Base-by-base conservation (phyloP, 2,329 filamentous ascomycete species). In the Nigrospora sphaerica region DNA sequence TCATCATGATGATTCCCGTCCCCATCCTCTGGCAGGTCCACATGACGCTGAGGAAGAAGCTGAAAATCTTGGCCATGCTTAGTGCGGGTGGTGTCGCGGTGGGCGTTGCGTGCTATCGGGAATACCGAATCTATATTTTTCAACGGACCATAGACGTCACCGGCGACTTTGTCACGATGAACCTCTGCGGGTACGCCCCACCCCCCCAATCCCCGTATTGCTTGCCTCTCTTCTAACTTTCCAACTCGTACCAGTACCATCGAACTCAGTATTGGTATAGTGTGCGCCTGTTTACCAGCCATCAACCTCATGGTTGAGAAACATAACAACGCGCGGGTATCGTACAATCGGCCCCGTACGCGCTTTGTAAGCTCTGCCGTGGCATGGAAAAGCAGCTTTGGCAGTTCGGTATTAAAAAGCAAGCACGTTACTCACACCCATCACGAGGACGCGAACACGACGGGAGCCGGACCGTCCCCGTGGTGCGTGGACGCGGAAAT, bases 1-100 rank as follows among this genome's bases (percentile, higher is more conserved):
- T 62, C 34, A 62, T 67, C 16, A 52, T 68, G 23, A 13, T 64
- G 10, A 44, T 69, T 6, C 65, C 65, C 3, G 52, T 66, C 10
- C 56, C 61, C 0, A 47, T 67, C 39, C 57, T 58, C 2, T 63
- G 58, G 59, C 54, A 49, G 1, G 47, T 67, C 32, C 54, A 57
- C 14, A 52, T 62, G 45, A 50, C 57, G 1, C 31, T 53, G 17
- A 42, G 40, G 3, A 62, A 62, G 47, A 67, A 65, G 49, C n/a
- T 65, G 3, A 63, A 62, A 46, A 61, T 67, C 23, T 49, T 53
- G 5, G 46, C 50, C 18, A 53, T 66, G 46, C 55, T 66, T 5
- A 56, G 60, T 2, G 54, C 58, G 1, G 62, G 63, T 1, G 61
- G 62, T 1, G 51, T 57, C 1, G 62, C 60, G 3, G 57, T 52